Evolutionary conservation across 2,329 filamentous ascomycete genomes (phyloP).

Genomic region (Aspergillus sojae): DNA sequence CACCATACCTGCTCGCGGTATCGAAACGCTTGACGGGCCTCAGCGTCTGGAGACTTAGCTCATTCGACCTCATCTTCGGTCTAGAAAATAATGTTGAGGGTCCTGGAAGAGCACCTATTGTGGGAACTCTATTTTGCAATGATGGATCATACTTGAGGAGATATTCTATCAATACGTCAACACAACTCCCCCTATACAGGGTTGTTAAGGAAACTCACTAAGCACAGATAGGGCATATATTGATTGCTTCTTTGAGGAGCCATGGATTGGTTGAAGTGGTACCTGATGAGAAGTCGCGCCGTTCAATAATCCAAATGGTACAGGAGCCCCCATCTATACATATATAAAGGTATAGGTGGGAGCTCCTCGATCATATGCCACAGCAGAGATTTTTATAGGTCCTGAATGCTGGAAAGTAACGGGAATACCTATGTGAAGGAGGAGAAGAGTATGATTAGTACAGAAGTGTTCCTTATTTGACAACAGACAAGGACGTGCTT

Average conservation of each 20-base stretch:
- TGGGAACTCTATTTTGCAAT: background rate
- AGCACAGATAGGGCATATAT: background rate
- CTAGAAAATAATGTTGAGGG: background rate
- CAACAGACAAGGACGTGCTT: constrained; percentile 13
- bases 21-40: background rate
- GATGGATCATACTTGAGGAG: background rate
- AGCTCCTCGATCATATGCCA: background rate
- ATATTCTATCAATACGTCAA: background rate
- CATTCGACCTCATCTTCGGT: background rate
- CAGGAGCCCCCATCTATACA: background rate
- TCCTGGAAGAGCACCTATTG: background rate
- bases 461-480: background rate
- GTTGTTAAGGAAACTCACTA: background rate
- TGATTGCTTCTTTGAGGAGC: background rate
- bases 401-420: background rate
- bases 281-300: background rate
- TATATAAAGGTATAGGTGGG: background rate
- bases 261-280: background rate
- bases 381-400: background rate
- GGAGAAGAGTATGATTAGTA: background rate
- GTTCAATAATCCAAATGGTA: background rate
- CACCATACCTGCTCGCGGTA: background rate
- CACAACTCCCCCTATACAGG: too few species aligned
- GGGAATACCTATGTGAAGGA: background rate
- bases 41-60: background rate